Evolutionary conservation across 352 stramenopile genomes (phyloP), one percentile per base, ranked within the genome.

Genomic region (Phytophthora litchii): DNA sequence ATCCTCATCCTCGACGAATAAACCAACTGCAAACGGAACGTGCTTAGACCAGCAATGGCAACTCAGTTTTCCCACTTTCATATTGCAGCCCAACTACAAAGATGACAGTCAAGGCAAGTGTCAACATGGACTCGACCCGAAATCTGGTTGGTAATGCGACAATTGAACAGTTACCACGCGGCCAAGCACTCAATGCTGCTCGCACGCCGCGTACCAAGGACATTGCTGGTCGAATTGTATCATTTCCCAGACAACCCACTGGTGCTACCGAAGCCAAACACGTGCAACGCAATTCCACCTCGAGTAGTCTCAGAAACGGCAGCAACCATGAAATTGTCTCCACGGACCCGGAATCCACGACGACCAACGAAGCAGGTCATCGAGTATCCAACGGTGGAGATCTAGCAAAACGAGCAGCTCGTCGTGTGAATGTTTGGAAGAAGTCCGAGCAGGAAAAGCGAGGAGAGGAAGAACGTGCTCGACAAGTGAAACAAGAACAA

Each of bases 381-480:
- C 53, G 32, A 53, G 3, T 4, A 17, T 23, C 46, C 4, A 50
- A 32, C 12, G 19, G 40, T 27, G 23, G 31, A 16, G 75, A 89
- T 38, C 52, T 87, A 10, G 70, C 75, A 2, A 75, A 64, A 52
- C 65, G 67, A 7, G 71, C 80, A 13, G 77, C 83, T 54, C 70
- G 46, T 21, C 80, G 80, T 17, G 77, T 89, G 41, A 82, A 58
- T 11, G 73, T 84, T 29, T 74, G 71, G 62, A 89, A 86, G 42
- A 80, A 77, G 44, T 78, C 73, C 1, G 75, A 89, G 73, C 52
- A 76, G 13, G 77, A 89, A 38, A 69, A 64, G 25, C 79, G 72
- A 13, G 56, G 70, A 19, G 79, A 89, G 48, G 70, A 81, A 32
- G 77, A 89, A 16, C 57, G 58, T 13, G 40, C 53, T 40, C 57